Evolutionary conservation across 2,329 filamentous ascomycete species (phyloP), one percentile per base, ranked within the genome.

Genomic region (Cladosporium sphaerospermum): DNA sequence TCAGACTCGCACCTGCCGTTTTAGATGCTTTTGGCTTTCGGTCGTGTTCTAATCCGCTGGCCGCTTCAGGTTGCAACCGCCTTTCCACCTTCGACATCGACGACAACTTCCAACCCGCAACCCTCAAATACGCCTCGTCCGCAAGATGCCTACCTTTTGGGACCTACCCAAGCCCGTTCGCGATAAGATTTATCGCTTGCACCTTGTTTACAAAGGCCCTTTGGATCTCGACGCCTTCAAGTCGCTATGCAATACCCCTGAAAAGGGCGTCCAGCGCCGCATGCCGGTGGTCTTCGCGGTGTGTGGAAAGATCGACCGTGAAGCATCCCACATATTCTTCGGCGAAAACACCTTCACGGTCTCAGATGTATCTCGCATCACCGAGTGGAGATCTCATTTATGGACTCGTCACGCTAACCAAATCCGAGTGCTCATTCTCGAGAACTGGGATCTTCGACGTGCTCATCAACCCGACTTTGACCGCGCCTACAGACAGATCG

Each of bases 161-260:
- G 56, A 61, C 42, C 54, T 65, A 4, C 62, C 61, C 9, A 57
- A 56, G 32, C 8, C 44, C 0, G 53, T 65, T 13, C 58, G 63
- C 13, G 45, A 63, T 42, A 52, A 49, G 14, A 62, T 65, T n/a
- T 63, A 65, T 36, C 54, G 57, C n/a, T 43, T 62, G 19, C 57
- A 63, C 45, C 58, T 65, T 0, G 40, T 59, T 10, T 16, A 56
- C 5, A 52, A 58, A 1, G 40, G 58, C 1, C 48, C 58, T 0
- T 48, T 64, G 34, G 55, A 33, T 0, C 6, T 49, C 16, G 13
- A 16, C 2, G n/a, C 41, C 7, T 49, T 45, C 16, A 40, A 45
- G 4, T 1, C 37, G 10, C 39, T 19, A 4, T 51, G 49, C 18
- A 40, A 49, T 6, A 9, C 23, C 14, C n/a, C 11, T 31, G 31